phyloP scores from a whole-genome alignment of 2,329 filamentous ascomycete species.

The Fulvia fulva region DNA sequence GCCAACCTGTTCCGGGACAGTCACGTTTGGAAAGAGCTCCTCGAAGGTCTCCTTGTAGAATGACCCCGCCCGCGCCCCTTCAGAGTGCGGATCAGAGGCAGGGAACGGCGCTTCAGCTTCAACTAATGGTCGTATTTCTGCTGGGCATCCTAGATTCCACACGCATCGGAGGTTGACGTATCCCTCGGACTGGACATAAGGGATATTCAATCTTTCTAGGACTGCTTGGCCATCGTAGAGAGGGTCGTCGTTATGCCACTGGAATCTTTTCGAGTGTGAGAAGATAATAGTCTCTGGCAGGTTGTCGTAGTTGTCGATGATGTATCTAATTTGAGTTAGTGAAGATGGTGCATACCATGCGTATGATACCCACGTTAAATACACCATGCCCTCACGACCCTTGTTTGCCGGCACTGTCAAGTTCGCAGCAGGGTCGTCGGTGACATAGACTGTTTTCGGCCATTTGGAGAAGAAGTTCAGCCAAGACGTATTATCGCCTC shows the following conservation, averaged over 20 bases:
- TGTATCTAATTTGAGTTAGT: constrained; percentile 31
- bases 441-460: constrained; percentile 42
- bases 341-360: neutral
- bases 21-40: constrained; percentile 43
- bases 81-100: constrained; percentile 13
- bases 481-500: constrained; percentile 20
- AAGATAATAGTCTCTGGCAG: constrained; percentile 56
- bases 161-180: constrained; percentile 54
- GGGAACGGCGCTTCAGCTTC: constrained; percentile 30
- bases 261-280: constrained; percentile 53
- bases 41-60: constrained; percentile 49
- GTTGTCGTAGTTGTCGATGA: constrained; percentile 55
- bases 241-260: constrained; percentile 55
- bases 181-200: constrained; percentile 47
- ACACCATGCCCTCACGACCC: constrained; percentile 49
- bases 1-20: constrained; percentile 45
- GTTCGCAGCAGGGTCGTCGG: constrained; percentile 37
- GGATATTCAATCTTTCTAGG: constrained; percentile 47
- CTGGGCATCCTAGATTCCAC: constrained; percentile 51
- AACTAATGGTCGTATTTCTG: constrained; percentile 42
- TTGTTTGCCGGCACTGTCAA: constrained; percentile 46
- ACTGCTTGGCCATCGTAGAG: constrained; percentile 49
- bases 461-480: constrained; percentile 37
- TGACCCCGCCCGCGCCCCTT: constrained; percentile 45
- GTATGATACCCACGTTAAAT: constrained; percentile 41